Evolutionary conservation across 139 green algal genomes (phyloP).

Genomic region (Coelastrella sp.): DNA sequence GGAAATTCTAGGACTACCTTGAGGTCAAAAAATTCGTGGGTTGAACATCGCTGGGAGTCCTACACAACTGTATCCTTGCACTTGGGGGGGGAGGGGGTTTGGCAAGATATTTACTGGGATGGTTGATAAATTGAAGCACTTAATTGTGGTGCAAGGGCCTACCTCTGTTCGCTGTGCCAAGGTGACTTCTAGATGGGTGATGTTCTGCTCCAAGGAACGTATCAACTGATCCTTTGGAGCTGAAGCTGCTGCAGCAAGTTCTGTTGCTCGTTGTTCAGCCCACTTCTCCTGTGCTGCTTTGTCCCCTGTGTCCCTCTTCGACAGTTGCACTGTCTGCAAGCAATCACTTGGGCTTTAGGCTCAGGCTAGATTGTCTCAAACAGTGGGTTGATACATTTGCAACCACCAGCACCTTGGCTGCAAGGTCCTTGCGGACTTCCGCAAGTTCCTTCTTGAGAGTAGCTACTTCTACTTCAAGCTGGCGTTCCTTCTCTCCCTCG

Average conservation of each 20-base stretch:
- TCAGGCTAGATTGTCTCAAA: too few relatives aligned
- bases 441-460: conserved; percentile 38
- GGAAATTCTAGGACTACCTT: too few relatives aligned
- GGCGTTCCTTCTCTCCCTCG: conserved; percentile 10
- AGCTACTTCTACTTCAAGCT: conserved; percentile 14
- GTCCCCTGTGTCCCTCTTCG: conserved; percentile 20
- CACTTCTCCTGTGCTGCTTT: conserved; percentile 33
- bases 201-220: conserved; percentile 33
- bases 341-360: too few relatives aligned
- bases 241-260: conserved; percentile 35
- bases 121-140: too few relatives aligned
- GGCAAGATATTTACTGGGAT: too few relatives aligned
- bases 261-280: conserved; percentile 21
- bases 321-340: conserved; percentile 63
- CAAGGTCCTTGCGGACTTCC: conserved; percentile 32
- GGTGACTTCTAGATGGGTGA: conserved; percentile 50
- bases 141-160: neutral
- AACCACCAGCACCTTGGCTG: neutral
- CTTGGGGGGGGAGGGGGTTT: too few relatives aligned
- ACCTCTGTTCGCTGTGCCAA: conserved; percentile 60
- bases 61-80: too few relatives aligned
- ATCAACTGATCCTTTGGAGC: conserved; percentile 57
- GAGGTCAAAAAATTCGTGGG: too few relatives aligned
- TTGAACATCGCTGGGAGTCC: too few relatives aligned
- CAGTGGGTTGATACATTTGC: too few relatives aligned